Evolutionary conservation across 2,329 filamentous ascomycete species (phyloP).

Genomic region (Juglanconis oblonga): DNA sequence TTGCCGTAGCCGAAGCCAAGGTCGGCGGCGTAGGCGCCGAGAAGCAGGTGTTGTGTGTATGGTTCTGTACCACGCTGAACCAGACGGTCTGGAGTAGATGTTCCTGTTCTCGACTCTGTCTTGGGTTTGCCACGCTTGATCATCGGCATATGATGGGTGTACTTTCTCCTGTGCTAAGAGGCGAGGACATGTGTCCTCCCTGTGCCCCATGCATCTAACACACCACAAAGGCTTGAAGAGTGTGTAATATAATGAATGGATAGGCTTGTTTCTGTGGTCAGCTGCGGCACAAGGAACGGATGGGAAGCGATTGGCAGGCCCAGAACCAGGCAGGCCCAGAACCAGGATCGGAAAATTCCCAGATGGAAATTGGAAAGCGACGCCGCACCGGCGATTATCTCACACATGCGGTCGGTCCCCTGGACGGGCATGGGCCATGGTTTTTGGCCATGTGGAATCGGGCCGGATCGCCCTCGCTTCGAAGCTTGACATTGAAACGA

Average conservation of each 20-base stretch:
- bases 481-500: conserved; percentile 16
- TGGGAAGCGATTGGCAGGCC: conserved; percentile 18
- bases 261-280: conserved; percentile 2
- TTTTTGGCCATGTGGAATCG: conserved; percentile 16
- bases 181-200: no score
- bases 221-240: background rate
- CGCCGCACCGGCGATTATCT: conserved; percentile 16
- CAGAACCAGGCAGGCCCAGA: no score
- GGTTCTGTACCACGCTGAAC: no score
- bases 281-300: conserved; percentile 6
- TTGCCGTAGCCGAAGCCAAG: background rate
- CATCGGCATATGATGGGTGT: background rate
- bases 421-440: conserved; percentile 14
- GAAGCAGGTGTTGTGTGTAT: background rate
- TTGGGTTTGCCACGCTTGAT: background rate
- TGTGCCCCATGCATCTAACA: background rate
- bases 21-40: background rate
- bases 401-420: conserved; percentile 15
- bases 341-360: conserved; percentile 17
- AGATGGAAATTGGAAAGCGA: conserved; percentile 13
- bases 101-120: background rate
- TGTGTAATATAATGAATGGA: no score
- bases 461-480: conserved; percentile 16
- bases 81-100: background rate
- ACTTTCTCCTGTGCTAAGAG: background rate